Percentiles rank a stretch among this genome's conserved stretches.
Conservation (phyloP, 73 alveolate genomes). For the Breviolum minutum region DNA sequence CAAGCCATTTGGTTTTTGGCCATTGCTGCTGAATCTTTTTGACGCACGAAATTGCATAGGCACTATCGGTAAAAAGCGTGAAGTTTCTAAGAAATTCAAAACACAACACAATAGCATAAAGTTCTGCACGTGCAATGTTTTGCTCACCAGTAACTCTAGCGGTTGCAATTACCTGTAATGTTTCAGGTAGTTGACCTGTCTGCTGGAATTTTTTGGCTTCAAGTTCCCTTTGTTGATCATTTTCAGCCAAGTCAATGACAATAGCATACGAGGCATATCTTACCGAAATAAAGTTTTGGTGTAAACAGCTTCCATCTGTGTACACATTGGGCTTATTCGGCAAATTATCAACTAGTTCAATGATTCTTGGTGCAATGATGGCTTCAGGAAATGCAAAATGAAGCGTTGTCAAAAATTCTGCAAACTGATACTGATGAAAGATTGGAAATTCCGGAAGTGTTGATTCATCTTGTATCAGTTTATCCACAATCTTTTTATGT, state of each 20-base stretch:
- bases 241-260: not conserved
- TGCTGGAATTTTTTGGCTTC: not conserved
- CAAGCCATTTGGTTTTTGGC: too few relatives aligned
- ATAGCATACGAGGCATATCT: not conserved
- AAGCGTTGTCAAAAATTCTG: too few relatives aligned
- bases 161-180: not conserved
- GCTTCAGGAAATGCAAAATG: not conserved
- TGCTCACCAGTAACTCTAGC: not conserved
- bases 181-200: not conserved
- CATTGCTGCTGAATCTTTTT: too few relatives aligned
- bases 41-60: not conserved
- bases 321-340: not conserved
- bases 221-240: not conserved
- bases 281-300: not conserved
- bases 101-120: not conserved
- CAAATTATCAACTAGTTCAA: not conserved
- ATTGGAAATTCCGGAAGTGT: not conserved
- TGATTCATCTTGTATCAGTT: not conserved
- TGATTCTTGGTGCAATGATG: not conserved
- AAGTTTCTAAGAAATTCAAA: not conserved
- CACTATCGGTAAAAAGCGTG: not conserved
- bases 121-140: not conserved
- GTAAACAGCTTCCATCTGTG: not conserved
- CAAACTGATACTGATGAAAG: not conserved
- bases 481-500: too few relatives aligned